Base-by-base conservation (phyloP, 768 basidiomycete genomes). In the Boletales sp. region DNA sequence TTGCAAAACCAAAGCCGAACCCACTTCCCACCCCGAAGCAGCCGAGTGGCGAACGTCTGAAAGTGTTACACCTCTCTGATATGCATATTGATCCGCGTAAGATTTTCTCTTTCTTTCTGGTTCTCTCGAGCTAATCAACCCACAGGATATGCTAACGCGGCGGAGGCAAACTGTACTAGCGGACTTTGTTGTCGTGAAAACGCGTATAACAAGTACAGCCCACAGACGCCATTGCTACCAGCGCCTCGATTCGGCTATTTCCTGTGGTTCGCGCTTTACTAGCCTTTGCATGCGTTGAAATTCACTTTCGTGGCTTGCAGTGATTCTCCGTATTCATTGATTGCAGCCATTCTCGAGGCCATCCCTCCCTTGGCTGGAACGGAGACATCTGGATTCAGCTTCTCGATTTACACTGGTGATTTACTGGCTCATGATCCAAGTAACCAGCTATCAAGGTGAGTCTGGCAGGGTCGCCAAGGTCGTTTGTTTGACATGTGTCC, bases 1-100 rank as follows among this genome's bases (percentile, higher is more conserved):
- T 90, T 66, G 72, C 78, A 28, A 90, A 87, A 64, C 84, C 86
- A 3, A 90, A 90, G 62, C 87, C 87, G 1, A 74, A 76, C 28
- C 82, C 82, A 5, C 74, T 83, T 12, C 85, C 84, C n/a, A 53
- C 71, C 9, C 73, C 74, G 0, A 84, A 75, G 63, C 72, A 74
- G 61, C 75, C 77, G 14, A 86, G 80, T 39, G 86, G 86, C 12
- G 66, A 86, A 58, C 74, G 80, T 34, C 69, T 88, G 38, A 88
- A 86, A 62, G 81, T 89, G 0, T 66, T 90, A 50, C 88, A 90
- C 61, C 49, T 90, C n/a, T 87, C 86, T 1, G 87, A 90, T 59
- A 73, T 87, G 49, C 88, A 89, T 63, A 67, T 90, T 44, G 87
- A 90, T 64, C 83, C 87, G 35, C 77, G 86, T 84, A 57, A 43